Evolutionary conservation across 2,329 filamentous ascomycete genomes (phyloP), one percentile per base, ranked within the genome.

Genomic region (Gremmenia infestans): DNA sequence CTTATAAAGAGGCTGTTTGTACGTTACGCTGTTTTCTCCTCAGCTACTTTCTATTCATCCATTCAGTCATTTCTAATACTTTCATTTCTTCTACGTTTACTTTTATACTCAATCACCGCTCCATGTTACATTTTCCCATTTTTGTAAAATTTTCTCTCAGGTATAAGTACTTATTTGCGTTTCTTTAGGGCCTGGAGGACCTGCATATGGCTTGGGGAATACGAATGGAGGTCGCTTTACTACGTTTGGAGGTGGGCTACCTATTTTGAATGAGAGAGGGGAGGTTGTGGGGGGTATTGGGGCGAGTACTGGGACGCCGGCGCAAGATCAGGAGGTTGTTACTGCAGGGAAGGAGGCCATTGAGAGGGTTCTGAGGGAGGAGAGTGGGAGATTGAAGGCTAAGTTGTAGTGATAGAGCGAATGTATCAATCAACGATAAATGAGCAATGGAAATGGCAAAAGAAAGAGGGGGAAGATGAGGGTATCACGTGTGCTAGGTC

Each of bases 311-410:
- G 80, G 80, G 22, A 79, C 76, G 52, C 79, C 79, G 49, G 72
- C 71, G 52, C 77, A 82, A 66, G 80, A 82, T 69, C 73, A 76
- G 54, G 75, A 80, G 65, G 76, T 80, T 62, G 78, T 79, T 50
- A 72, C 70, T 63, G 77, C 73, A 4, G 80, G 79, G 1, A 75
- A 80, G 15, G 76, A 79, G 58, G 80, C 77, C 32, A 66, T 81
- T 54, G 52, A 66, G 35, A 57, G 53, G 50, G 54, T 60, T 1
- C 51, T 67, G 56, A 64, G 64, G 45, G 52, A 53, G 15, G 57
- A 48, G 50, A 72, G 73, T 15, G 57, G 43, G 49, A 72, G 67
- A 12, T 67, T 67, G 4, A 74, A 70, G 64, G 66, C 74, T 22
- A 77, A 75, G 65, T 56, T 77, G 50, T 77, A 58, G 67, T 12